Conservation (phyloP, 331 rosid species). For the Acacia pycnantha region DNA sequence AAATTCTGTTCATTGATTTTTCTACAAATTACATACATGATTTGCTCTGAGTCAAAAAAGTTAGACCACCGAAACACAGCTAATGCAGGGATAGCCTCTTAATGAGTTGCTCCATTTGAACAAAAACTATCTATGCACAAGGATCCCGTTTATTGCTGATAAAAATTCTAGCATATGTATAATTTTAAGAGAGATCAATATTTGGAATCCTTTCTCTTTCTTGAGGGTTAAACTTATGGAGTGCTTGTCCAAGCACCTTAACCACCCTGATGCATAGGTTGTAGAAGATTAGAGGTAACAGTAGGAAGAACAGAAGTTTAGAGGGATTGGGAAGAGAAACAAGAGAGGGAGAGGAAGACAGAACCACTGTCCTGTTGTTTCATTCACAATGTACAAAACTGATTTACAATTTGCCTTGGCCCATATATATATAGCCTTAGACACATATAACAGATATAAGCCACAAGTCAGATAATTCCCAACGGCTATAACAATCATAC, state of each 20-base stretch:
- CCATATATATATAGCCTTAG: too few species aligned
- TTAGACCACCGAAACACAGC: constrained; percentile 7
- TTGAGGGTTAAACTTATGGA: constrained; percentile 11
- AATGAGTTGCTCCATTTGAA: not conserved
- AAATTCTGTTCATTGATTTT: not conserved
- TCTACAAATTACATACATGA: not conserved
- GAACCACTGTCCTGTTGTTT: too few species aligned
- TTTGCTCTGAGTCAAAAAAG: constrained; percentile 12
- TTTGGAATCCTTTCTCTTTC: constrained; percentile 14
- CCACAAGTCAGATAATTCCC: too few species aligned
- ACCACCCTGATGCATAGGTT: too few species aligned
- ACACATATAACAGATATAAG: too few species aligned
- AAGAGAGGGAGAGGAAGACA: too few species aligned
- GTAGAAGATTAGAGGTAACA: too few species aligned
- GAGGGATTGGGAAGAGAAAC: too few species aligned
- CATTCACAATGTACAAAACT: too few species aligned
- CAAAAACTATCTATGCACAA: not conserved
- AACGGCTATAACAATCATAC: too few species aligned
- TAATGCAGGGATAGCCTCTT: not conserved
- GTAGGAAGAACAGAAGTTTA: too few species aligned
- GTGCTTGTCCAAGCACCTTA: not conserved
- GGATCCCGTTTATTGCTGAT: not conserved
- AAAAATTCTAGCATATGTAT: not conserved
- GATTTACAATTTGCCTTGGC: too few species aligned
- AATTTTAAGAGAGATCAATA: constrained; percentile 13